phyloP scores from a whole-genome alignment of 2,329 filamentous ascomycete genomes.

The Didymella lethalis region DNA sequence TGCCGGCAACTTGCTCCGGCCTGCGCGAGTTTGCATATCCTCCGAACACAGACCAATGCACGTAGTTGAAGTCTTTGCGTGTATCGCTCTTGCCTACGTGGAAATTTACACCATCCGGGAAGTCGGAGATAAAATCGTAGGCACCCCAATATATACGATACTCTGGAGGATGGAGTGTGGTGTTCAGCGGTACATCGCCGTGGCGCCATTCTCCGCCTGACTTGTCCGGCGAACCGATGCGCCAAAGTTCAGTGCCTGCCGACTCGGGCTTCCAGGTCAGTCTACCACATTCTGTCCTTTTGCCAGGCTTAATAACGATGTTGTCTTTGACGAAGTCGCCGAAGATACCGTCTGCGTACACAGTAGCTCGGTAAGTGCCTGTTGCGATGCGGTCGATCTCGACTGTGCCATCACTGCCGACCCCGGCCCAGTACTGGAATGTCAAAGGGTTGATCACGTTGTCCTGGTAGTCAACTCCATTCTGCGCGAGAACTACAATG shows the following conservation, averaged over 20 bases:
- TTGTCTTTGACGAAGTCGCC: conserved; percentile 66
- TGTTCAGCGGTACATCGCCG: conserved; percentile 59
- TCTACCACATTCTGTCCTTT: conserved; percentile 38
- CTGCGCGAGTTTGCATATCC: conserved; percentile 61
- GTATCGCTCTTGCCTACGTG: conserved; percentile 57
- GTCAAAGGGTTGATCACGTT: conserved; percentile 64
- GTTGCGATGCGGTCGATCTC: conserved; percentile 63
- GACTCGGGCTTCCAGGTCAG: conserved; percentile 62
- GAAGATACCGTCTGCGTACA: conserved; percentile 70
- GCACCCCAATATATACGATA: conserved; percentile 68
- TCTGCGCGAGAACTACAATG: conserved; percentile 64
- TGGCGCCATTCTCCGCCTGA: conserved; percentile 67
- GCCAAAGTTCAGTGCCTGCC: conserved; percentile 66
- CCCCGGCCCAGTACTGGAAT: conserved; percentile 67
- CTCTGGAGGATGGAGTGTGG: conserved; percentile 60
- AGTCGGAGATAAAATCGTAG: conserved; percentile 67
- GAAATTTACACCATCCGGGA: conserved; percentile 66
- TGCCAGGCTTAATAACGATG: conserved; percentile 54
- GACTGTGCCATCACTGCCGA: conserved; percentile 58
- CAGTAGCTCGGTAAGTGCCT: conserved; percentile 67
- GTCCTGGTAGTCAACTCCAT: conserved; percentile 65
- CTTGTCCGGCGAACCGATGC: conserved; percentile 69
- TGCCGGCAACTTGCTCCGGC: conserved; percentile 48
- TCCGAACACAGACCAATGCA: conserved; percentile 72
- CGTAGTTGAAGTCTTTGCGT: conserved; percentile 67